Evolutionary conservation across 768 basidiomycete genomes (phyloP), one percentile per base, ranked within the genome.

Genomic region (Galerina marginata): DNA sequence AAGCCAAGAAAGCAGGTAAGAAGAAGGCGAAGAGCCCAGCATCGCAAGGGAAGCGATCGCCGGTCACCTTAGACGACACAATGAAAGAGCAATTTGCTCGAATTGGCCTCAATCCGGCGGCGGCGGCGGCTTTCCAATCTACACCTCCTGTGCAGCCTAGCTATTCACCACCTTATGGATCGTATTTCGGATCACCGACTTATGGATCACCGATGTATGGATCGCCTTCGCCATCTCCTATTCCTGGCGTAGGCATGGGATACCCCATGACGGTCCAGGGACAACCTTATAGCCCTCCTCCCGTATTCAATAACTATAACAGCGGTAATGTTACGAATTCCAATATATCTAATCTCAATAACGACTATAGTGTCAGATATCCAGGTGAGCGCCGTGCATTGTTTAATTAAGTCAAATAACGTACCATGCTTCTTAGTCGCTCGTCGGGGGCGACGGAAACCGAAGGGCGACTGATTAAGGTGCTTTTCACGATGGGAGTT

Each of bases 301-400:
- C 56, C 5, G 29, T 39, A n/a, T 16, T 58, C 9, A 23, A 50
- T n/a, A 58, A 58, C 57, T 3, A 51, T n/a, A 51, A 58, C 33
- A 58, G 57, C 40, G 57, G 57, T 29, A 58, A 58, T 38, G 43
- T 58, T 14, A 25, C 49, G 14, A 16, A 52, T 16, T 7, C 39
- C 12, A 33, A 39, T 2, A 29, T 58, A 11, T 36, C 57, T n/a
- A 52, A 52, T 16, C 9, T 45, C 9, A 44, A 44, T 3, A 58
- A 58, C 43, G 50, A 55, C 15, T 20, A 45, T 16, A 55, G 52
- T 25, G 15, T 11, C 15, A 53, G 39, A 23, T 42, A 53, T 26
- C 38, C 37, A 15, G 6, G 51, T 53, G 10, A 15, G 20, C 6
- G 12, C 23, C 51, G 39, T 11, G 3, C 12, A 2, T 25, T 2